A percentile compares a stretch with the other conserved stretches of the same genome.
Evolutionary conservation across 2,329 filamentous ascomycete species (phyloP).

Genomic region (Botryosphaeria dothidea): DNA sequence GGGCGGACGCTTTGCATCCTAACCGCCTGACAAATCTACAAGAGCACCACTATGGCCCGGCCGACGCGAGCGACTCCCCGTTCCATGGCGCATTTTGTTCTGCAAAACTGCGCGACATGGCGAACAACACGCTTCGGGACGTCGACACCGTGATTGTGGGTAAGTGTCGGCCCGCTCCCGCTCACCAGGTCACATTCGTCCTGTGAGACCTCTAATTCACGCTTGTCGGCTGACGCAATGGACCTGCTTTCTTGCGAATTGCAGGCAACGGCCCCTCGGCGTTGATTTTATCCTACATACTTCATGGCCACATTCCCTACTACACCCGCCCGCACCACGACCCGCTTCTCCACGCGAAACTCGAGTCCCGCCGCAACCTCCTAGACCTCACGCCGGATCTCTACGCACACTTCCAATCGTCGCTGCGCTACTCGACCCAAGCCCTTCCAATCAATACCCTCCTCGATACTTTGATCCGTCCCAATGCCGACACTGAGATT

Average conservation of each 20-base stretch:
- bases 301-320: constrained; percentile 61
- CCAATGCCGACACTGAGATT: constrained; percentile 60
- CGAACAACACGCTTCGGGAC: constrained; percentile 35
- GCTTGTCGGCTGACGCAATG: constrained; percentile 28
- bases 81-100: constrained; percentile 7
- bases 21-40: constrained; percentile 21
- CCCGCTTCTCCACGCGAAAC: constrained; percentile 56
- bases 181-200: background rate
- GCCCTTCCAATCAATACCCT: constrained; percentile 62
- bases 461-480: constrained; percentile 60
- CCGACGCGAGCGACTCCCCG: background rate
- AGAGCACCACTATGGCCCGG: constrained; percentile 11
- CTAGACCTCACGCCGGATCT: constrained; percentile 52
- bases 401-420: constrained; percentile 60
- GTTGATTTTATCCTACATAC: constrained; percentile 62
- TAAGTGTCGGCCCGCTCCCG: constrained; percentile 22
- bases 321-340: constrained; percentile 61
- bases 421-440: constrained; percentile 62
- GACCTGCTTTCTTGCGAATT: constrained; percentile 5
- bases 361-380: constrained; percentile 49
- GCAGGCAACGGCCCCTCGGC: constrained; percentile 63
- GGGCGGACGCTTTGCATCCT: constrained; percentile 2
- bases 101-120: constrained; percentile 33
- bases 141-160: constrained; percentile 45
- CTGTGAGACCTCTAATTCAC: background rate